These are phyloP conservation scores for Globisporangium camurandrum DNA, from an alignment of 352 stramenopile genomes.

Conservation along the genomic window DNA sequence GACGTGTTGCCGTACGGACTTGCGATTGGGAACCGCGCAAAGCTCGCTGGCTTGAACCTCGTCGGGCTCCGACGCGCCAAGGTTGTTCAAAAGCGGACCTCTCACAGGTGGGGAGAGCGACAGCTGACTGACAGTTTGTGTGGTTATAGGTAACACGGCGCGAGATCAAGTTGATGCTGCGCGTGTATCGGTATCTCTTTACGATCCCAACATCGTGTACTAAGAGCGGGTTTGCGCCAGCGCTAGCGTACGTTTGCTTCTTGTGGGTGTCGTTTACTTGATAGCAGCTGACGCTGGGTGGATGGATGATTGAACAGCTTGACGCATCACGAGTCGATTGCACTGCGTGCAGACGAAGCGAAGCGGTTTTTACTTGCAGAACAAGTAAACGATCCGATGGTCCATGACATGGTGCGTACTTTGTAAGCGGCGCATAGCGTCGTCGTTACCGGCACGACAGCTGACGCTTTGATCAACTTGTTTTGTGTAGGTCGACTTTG, in stretches of 20 bases:
- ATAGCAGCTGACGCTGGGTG: neutral
- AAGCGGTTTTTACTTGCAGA: constrained; percentile 39
- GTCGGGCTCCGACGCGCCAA: constrained; percentile 59
- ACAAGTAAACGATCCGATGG: constrained; percentile 37
- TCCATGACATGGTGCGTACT: constrained; percentile 47
- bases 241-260: constrained; percentile 42
- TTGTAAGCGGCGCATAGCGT: neutral
- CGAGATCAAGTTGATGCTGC: constrained; percentile 74
- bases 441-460: too few relatives aligned
- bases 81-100: too few relatives aligned
- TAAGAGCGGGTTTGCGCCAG: constrained; percentile 65
- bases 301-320: constrained; percentile 24
- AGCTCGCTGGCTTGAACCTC: constrained; percentile 70
- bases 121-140: too few relatives aligned
- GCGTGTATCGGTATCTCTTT: constrained; percentile 75
- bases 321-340: constrained; percentile 35
- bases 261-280: neutral
- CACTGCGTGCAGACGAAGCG: constrained; percentile 44
- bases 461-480: too few relatives aligned
- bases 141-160: constrained; percentile 42
- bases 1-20: constrained; percentile 78
- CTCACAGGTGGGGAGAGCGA: too few relatives aligned
- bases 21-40: constrained; percentile 66
- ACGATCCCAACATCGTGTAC: constrained; percentile 29
- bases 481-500: constrained; percentile 54